Evolutionary conservation across 2,329 filamentous ascomycete species (phyloP).

Genomic region (Cadophora malorum): DNA sequence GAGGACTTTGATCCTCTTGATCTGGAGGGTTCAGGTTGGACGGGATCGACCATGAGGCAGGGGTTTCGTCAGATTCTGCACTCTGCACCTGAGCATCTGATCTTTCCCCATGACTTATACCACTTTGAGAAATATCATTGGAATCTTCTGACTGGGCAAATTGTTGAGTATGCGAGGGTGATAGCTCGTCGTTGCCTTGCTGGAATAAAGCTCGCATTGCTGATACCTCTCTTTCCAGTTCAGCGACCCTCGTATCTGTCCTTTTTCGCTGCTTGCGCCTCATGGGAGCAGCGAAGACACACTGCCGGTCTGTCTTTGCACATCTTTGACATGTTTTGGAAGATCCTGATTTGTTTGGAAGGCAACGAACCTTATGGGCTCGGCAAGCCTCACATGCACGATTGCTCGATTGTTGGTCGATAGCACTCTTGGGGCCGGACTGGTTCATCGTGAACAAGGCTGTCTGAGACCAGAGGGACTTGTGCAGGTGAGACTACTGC

Average conservation of each 20-base stretch:
- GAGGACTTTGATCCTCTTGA: slow-evolving; percentile 21
- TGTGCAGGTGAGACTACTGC: not conserved
- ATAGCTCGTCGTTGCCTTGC: slow-evolving; percentile 20
- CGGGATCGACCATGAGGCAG: slow-evolving; percentile 4
- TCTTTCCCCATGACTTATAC: not conserved
- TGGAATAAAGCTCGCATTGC: slow-evolving; percentile 47
- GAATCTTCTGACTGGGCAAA: not conserved
- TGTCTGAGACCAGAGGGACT: not conserved
- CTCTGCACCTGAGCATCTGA: not conserved
- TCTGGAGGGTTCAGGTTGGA: not conserved
- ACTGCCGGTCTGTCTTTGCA: slow-evolving; percentile 45
- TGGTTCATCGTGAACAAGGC: slow-evolving; percentile 21
- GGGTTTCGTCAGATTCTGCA: not conserved
- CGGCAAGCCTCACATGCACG: slow-evolving; percentile 49
- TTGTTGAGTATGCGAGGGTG: not conserved
- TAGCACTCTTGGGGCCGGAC: slow-evolving; percentile 9
- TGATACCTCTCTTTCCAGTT: slow-evolving; percentile 49
- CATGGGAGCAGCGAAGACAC: slow-evolving; percentile 47
- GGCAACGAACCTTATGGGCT: slow-evolving; percentile 49
- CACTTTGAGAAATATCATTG: not conserved
- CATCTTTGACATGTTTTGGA: slow-evolving; percentile 46
- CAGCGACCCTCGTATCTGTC: slow-evolving; percentile 50
- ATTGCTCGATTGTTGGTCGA: slow-evolving; percentile 35
- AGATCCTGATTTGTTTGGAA: slow-evolving; percentile 39
- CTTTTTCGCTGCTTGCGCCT: slow-evolving; percentile 49